phyloP scores from a whole-genome alignment of 2,329 filamentous ascomycete genomes.

The Zalaria obscura region DNA sequence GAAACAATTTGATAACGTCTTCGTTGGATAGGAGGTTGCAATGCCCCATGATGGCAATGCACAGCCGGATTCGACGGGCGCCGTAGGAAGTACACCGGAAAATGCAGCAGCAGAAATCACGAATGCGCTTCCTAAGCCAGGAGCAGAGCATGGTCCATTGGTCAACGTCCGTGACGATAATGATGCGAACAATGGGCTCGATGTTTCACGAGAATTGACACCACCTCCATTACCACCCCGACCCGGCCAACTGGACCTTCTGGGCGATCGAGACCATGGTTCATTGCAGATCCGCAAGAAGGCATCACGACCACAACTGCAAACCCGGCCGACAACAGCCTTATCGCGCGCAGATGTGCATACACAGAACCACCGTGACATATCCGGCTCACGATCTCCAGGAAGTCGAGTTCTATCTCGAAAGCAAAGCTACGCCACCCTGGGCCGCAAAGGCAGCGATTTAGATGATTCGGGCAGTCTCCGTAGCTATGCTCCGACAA shows the following conservation, averaged over 20 bases:
- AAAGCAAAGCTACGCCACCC: conserved; percentile 22
- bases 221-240: conserved; percentile 24
- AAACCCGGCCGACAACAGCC: conserved; percentile 67
- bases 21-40: background rate
- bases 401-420: conserved; percentile 20
- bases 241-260: conserved; percentile 12
- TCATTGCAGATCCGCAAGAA: conserved; percentile 19
- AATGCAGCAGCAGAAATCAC: background rate
- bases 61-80: background rate
- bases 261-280: conserved; percentile 14
- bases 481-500: conserved; percentile 52
- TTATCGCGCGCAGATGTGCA: conserved; percentile 70
- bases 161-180: background rate
- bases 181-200: background rate
- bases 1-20: no score
- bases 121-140: background rate
- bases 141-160: background rate
- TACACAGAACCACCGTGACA: conserved; percentile 56
- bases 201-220: conserved; percentile 16
- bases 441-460: conserved; percentile 36
- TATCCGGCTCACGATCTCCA: conserved; percentile 10
- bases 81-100: background rate
- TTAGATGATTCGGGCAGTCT: conserved; percentile 51
- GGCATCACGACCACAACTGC: conserved; percentile 24
- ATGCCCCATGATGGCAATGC: background rate